Base-by-base conservation (phyloP, 768 basidiomycete species). In the Clitopilus hobsonii region DNA sequence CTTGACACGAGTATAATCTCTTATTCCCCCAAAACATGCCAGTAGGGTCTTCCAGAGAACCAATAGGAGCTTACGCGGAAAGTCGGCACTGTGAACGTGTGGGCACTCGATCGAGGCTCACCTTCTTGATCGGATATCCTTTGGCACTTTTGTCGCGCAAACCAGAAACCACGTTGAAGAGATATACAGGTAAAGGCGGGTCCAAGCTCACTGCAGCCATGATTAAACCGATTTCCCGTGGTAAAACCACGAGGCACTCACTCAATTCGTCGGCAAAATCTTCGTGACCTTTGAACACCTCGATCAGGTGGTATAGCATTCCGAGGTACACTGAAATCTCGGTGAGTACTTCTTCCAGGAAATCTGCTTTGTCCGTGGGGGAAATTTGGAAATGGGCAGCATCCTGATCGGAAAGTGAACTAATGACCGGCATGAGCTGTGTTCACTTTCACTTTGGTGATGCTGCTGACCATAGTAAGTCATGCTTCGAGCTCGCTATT, bases 121-220 rank as follows among this genome's bases (percentile, higher is more conserved):
- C 94, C 82, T 98, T 98, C 74, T 98, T 99, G 62, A 97, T 90
- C 0, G 97, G 97, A 71, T 97, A 99, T 5, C 92, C 92, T 65
- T 91, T 94, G 1, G 93, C 89, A 65, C 89, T 90, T 73, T 94
- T 93, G 68, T 98, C 96, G 60, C 92, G 86, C 38, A 98, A 74
- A 38, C 87, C 85, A 22, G 93, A 87, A n/a, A 98, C 87, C 48
- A 94, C 81, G 53, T 88, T 88, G 74, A 97, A 92, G 16, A 98
- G 76, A 65, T 94, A 94, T 6, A 96, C 86, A 1, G 96, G 95
- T 20, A 98, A 73, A 11, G 97, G 95, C 11, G 95, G 95, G 48
- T 96, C 92, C 72, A 96, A 78, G 61, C 89, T 89, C 95, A 99
- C 96, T 98, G 59, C 24, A 52, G 52, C 27, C 54, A 26, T 52